phyloP scores from a whole-genome alignment of 306 rosid species.

The Fragaria vesca region DNA sequence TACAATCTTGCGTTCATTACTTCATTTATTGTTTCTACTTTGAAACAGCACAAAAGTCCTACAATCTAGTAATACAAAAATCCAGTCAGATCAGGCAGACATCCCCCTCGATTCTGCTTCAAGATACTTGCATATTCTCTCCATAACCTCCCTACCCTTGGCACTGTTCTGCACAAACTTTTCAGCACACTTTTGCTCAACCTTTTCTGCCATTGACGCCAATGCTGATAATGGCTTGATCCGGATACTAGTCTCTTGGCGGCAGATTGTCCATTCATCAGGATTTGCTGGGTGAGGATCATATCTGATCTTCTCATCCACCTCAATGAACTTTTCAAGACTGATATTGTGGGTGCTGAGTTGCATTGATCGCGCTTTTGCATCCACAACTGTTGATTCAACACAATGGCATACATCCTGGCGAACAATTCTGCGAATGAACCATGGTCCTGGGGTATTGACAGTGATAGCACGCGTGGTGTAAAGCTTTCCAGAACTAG shows the following conservation, averaged over 20 bases:
- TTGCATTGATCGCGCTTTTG: constrained; percentile 53
- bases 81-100: constrained; percentile 34
- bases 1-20: neutral
- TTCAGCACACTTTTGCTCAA: constrained; percentile 83
- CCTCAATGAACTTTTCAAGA: constrained; percentile 74
- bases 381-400: constrained; percentile 71
- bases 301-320: constrained; percentile 68
- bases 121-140: constrained; percentile 85
- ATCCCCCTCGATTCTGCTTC: constrained; percentile 70
- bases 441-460: constrained; percentile 88
- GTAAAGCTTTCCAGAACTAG: constrained; percentile 61
- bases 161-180: constrained; percentile 76
- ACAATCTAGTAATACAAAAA: constrained; percentile 1
- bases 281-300: constrained; percentile 78
- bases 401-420: constrained; percentile 85
- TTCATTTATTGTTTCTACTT: constrained; percentile 20
- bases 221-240: constrained; percentile 83
- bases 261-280: constrained; percentile 66
- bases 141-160: constrained; percentile 94
- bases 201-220: constrained; percentile 86
- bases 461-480: constrained; percentile 72
- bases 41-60: constrained; percentile 17
- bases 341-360: constrained; percentile 56
- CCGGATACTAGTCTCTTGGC: constrained; percentile 69
- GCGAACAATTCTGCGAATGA: constrained; percentile 62